Evolutionary conservation across 2,329 filamentous ascomycete genomes (phyloP).

Genomic region (Pseudogymnoascus sp.): DNA sequence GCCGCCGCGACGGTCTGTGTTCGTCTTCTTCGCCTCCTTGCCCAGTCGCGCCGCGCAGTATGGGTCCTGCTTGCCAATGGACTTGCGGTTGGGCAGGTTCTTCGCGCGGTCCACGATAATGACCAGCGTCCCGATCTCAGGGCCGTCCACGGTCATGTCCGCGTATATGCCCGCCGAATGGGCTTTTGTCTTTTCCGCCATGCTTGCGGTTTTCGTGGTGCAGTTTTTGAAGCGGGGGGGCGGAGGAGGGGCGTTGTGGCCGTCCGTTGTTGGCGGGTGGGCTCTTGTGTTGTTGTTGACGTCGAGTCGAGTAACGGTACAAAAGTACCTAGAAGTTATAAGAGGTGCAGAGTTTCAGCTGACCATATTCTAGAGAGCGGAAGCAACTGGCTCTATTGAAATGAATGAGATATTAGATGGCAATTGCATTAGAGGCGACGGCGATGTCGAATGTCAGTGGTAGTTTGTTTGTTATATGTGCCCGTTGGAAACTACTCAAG

Average conservation of each 20-base stretch:
- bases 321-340: not conserved
- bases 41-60: slow-evolving; percentile 90
- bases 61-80: slow-evolving; percentile 96
- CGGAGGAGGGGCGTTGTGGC: not conserved
- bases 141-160: slow-evolving; percentile 88
- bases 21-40: slow-evolving; percentile 96
- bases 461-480: not conserved
- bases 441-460: not conserved
- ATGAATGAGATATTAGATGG: not conserved
- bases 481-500: not conserved
- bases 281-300: not conserved
- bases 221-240: not conserved
- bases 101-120: slow-evolving; percentile 89
- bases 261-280: not conserved
- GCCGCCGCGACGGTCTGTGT: slow-evolving; percentile 84
- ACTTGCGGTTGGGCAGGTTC: slow-evolving; percentile 93
- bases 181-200: slow-evolving; percentile 45
- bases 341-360: not conserved
- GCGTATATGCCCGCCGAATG: slow-evolving; percentile 92
- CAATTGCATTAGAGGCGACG: not conserved
- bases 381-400: not conserved
- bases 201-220: slow-evolving; percentile 19
- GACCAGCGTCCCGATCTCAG: slow-evolving; percentile 86
- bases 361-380: not conserved
- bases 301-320: not conserved